A percentile compares a stretch with the other conserved stretches of the same genome.
phyloP scores from a whole-genome alignment of 768 basidiomycete genomes.

The Russula griseocarnosa region DNA sequence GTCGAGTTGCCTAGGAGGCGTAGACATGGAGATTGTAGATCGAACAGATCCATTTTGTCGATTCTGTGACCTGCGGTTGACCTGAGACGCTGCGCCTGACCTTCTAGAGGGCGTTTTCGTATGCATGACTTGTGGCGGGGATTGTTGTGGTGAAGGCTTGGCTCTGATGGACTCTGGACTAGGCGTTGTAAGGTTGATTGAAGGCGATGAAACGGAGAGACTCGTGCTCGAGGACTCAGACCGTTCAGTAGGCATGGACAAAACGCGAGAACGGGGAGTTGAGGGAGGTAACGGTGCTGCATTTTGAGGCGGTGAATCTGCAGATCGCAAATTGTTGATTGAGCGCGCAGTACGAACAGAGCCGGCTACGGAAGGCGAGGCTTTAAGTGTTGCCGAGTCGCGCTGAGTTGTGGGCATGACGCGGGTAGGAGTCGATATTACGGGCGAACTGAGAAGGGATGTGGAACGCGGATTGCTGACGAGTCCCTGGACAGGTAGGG shows the following conservation, averaged over 20 bases:
- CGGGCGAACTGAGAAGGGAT: conserved; percentile 32
- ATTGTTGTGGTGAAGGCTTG: conserved; percentile 21
- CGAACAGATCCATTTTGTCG: conserved; percentile 27
- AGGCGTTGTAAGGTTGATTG: conserved; percentile 22
- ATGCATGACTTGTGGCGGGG: conserved; percentile 28
- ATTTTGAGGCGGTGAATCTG: conserved; percentile 27
- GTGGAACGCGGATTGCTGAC: conserved; percentile 30
- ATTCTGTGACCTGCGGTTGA: conserved; percentile 30
- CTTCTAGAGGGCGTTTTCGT: conserved; percentile 26
- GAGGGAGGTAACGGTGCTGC: conserved; percentile 26
- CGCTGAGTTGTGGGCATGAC: conserved; percentile 23
- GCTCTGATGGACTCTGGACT: conserved; percentile 20
- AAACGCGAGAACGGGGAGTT: conserved; percentile 42
- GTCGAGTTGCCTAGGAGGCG: conserved; percentile 16
- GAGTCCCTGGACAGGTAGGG: conserved; percentile 26
- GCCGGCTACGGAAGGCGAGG: conserved; percentile 33
- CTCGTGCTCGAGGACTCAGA: conserved; percentile 22
- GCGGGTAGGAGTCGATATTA: conserved; percentile 31
- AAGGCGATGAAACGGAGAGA: conserved; percentile 27
- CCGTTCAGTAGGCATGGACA: conserved; percentile 41
- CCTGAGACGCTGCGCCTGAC: conserved; percentile 30
- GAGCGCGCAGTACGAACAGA: conserved; percentile 32
- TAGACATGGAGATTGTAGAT: conserved; percentile 21
- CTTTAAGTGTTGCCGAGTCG: conserved; percentile 9
- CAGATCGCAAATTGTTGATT: conserved; percentile 27